A percentile compares a stretch with the other conserved stretches of the same genome.
phyloP scores from a whole-genome alignment of 371 early-diverging fungal genomes.

The Funneliformis caledonium region DNA sequence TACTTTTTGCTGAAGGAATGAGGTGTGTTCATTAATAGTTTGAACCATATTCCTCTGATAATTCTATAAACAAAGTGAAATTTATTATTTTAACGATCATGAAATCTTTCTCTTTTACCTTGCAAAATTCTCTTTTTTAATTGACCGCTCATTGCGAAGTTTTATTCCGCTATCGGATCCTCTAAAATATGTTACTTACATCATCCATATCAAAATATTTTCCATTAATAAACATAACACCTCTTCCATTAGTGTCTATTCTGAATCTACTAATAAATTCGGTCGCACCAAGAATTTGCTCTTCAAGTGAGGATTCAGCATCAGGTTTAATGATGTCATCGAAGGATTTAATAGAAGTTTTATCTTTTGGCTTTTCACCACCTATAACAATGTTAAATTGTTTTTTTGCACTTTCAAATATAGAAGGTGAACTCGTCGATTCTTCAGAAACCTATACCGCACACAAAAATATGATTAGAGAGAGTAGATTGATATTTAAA shows the following conservation, averaged over 20 bases:
- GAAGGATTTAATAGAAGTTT: conserved; percentile 2
- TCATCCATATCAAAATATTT: conserved; percentile 67
- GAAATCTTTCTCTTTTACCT: not conserved
- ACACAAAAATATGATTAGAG: not conserved
- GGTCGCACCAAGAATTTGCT: conserved; percentile 30
- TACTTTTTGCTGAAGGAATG: conserved; percentile 48
- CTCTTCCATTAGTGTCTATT: conserved; percentile 42
- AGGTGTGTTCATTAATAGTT: conserved; percentile 47
- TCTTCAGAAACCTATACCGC: conserved; percentile 13
- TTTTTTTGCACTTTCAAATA: not conserved
- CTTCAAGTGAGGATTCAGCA: not conserved
- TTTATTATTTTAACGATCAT: not conserved
- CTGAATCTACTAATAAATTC: conserved; percentile 48
- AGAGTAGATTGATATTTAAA: not conserved
- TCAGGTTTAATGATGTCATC: not conserved
- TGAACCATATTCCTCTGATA: conserved; percentile 46
- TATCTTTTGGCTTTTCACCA: not conserved
- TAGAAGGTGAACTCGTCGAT: not conserved
- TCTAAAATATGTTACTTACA: conserved; percentile 42
- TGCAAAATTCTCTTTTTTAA: too few species aligned
- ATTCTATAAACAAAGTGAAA: not conserved
- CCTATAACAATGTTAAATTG: not conserved
- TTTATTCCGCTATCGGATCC: too few species aligned
- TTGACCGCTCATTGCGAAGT: too few species aligned
- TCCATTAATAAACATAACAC: conserved; percentile 82